Evolutionary conservation across 495 filamentous ascomycete species (phyloP).

Genomic region (Rusavskia elegans): DNA sequence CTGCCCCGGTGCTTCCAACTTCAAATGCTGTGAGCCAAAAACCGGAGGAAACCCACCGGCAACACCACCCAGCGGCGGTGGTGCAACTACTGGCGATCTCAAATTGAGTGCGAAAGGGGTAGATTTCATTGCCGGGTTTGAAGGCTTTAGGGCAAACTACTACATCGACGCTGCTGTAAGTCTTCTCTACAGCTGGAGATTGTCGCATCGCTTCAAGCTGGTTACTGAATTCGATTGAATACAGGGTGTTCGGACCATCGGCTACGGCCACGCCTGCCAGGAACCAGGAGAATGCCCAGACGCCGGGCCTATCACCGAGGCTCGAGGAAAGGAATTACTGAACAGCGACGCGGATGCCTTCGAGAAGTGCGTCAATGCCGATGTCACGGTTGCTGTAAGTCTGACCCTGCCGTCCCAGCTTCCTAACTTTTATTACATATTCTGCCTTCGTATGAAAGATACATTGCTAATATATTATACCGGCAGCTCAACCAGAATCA

Average conservation of each 20-base stretch:
- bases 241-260: slow-evolving; percentile 1
- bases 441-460: too few relatives aligned
- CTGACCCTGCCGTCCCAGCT: neutral
- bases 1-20: slow-evolving; percentile 1
- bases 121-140: slow-evolving; percentile 8
- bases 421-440: too few relatives aligned
- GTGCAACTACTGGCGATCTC: neutral
- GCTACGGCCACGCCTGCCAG: slow-evolving; percentile 16
- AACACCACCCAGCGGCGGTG: neutral
- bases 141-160: slow-evolving; percentile 12
- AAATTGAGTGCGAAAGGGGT: slow-evolving; percentile 3
- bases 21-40: slow-evolving; percentile 1
- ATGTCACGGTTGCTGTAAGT: slow-evolving; percentile 18
- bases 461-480: neutral
- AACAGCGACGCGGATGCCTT: slow-evolving; percentile 6
- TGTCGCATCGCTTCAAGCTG: neutral
- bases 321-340: slow-evolving; percentile 9
- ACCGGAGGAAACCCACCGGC: too few relatives aligned
- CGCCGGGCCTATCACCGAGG: slow-evolving; percentile 9
- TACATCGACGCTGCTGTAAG: slow-evolving; percentile 7
- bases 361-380: slow-evolving; percentile 21
- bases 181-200: neutral
- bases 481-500: slow-evolving; percentile 28
- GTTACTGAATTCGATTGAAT: neutral
- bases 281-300: slow-evolving; percentile 10